Evolutionary conservation across 176 grass and related monocot species (phyloP), one percentile per base, ranked within the genome.

Genomic region (Coix lacrymajobi): DNA sequence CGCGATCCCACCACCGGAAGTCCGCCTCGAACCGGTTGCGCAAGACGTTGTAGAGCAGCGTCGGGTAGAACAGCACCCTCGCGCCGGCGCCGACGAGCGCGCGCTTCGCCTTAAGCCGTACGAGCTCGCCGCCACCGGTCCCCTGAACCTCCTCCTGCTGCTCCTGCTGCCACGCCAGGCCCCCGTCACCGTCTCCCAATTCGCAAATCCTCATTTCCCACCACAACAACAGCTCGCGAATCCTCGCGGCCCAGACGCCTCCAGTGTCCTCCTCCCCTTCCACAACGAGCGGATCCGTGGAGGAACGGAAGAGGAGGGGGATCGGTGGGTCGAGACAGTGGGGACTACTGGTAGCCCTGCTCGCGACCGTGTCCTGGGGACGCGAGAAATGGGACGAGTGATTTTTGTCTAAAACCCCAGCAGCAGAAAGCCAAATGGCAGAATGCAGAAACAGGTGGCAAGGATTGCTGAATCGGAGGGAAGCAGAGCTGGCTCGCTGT

Each of bases 1-100:
- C 87, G 84, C 88, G 72, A 68, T 98, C 96, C 96, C 96, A 98
- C 96, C 96, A 98, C 36, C 93, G 81, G 79, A 98, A 98, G 46
- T 95, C 93, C 2, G 83, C 61, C 77, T 98, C 79, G 49, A 93
- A 89, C 22, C 83, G 94, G 83, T 98, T 95, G 69, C 96, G 89
- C 56, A 98, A 48, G 25, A 98, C 89, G 87, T 98, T 98, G 87
- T 98, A 98, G 22, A 89, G 66, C 14, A 98, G 91, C 57, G 93
- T 98, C 14, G 96, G 96, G 80, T 98, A 98, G 83, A 98, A 98
- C 30, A 98, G 91, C 75, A 90, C 80, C 89, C 96, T 86, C 10
- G 91, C 93, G 33, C 91, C 85, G n/a, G 90, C 92, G 16, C 93
- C 96, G 44, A 98, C 93, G 6, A 95, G 83, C 54, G 83, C 91